phyloP scores from a whole-genome alignment of 2,329 filamentous ascomycete genomes.

The Cordyceps cicadae region DNA sequence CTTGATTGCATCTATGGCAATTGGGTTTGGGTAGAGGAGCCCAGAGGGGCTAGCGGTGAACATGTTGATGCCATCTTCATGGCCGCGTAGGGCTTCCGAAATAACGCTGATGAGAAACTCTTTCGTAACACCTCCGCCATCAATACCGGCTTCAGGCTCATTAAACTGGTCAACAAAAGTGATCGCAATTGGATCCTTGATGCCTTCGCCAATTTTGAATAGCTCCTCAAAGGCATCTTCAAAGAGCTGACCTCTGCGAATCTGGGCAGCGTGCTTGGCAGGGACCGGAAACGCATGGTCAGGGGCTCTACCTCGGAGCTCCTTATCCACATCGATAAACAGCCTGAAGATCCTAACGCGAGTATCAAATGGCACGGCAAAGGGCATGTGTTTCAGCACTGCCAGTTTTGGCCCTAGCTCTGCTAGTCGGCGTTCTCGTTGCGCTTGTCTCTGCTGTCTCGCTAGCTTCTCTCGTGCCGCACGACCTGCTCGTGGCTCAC shows the following conservation, averaged over 20 bases:
- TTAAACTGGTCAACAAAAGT: slow-evolving; percentile 91
- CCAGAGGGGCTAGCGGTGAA: slow-evolving; percentile 83
- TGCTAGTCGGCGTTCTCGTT: slow-evolving; percentile 64
- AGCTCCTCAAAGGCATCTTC: slow-evolving; percentile 80
- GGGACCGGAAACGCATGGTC: slow-evolving; percentile 25
- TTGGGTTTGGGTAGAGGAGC: slow-evolving; percentile 80
- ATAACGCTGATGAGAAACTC: slow-evolving; percentile 90
- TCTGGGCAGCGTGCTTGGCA: slow-evolving; percentile 64
- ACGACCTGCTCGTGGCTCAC: slow-evolving; percentile 53
- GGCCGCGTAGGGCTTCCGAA: slow-evolving; percentile 66
- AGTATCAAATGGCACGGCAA: slow-evolving; percentile 87
- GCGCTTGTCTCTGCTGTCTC: slow-evolving; percentile 56
- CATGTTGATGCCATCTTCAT: slow-evolving; percentile 40
- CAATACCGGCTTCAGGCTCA: slow-evolving; percentile 82
- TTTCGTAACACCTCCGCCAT: slow-evolving; percentile 94
- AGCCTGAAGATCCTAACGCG: slow-evolving; percentile 88
- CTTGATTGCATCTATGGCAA: slow-evolving; percentile 60
- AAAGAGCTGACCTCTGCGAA: slow-evolving; percentile 72
- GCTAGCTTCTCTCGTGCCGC: slow-evolving; percentile 54
- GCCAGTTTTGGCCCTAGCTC: slow-evolving; percentile 79
- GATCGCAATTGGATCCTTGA: slow-evolving; percentile 95
- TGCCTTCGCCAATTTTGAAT: slow-evolving; percentile 66
- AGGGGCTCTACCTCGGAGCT: slow-evolving; percentile 17
- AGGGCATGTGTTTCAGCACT: slow-evolving; percentile 91
- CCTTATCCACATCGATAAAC: slow-evolving; percentile 70